Percentiles rank a stretch among this genome's conserved stretches.
Conservation (phyloP, 345 rosid genomes). For the Pugionium dolabratum region DNA sequence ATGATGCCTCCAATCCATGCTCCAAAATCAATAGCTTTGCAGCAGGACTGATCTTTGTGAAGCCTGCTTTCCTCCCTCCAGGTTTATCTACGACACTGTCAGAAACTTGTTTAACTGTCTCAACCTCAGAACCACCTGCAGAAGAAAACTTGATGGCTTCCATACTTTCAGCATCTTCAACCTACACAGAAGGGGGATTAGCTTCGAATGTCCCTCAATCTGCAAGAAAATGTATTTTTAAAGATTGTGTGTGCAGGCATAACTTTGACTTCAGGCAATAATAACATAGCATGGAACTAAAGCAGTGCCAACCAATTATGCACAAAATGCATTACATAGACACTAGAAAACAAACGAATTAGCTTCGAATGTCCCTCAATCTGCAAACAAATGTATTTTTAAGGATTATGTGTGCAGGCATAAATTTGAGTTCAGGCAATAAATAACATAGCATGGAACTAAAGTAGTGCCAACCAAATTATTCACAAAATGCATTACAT, state of each 20-base stretch:
- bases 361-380: constrained; percentile 27
- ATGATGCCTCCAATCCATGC: constrained; percentile 76
- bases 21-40: constrained; percentile 78
- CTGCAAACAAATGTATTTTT: constrained; percentile 10
- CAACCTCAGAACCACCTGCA: constrained; percentile 44
- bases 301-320: constrained; percentile 7
- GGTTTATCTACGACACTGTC: constrained; percentile 49
- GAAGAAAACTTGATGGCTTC: constrained; percentile 65
- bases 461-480: constrained; percentile 9
- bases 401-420: constrained; percentile 4
- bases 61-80: constrained; percentile 42
- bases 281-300: constrained; percentile 15
- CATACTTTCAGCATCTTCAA: constrained; percentile 77
- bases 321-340: constrained; percentile 20
- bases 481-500: constrained; percentile 20
- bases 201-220: constrained; percentile 24
- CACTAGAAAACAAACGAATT: constrained; percentile 19
- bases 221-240: constrained; percentile 9
- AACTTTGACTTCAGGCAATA: neutral
- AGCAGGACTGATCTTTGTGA: constrained; percentile 88
- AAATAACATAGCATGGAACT: constrained; percentile 11
- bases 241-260: constrained; percentile 3
- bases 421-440: neutral
- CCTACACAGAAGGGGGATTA: constrained; percentile 53
- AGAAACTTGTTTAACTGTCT: constrained; percentile 49